Conservation (phyloP, 1,284 basidiomycete genomes). For the Xerocomus minutiporus region DNA sequence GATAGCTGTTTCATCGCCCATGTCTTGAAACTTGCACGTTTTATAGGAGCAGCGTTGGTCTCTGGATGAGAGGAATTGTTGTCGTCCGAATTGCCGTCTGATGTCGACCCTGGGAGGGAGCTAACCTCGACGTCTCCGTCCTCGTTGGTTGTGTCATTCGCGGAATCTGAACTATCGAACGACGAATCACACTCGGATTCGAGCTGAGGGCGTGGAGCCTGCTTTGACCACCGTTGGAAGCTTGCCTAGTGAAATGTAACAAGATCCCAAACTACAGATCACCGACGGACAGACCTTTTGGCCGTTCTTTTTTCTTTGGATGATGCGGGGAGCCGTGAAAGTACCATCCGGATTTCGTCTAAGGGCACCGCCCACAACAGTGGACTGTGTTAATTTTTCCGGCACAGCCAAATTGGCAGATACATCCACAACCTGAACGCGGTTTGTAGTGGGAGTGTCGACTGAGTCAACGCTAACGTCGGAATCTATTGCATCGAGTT, state of each 20-base stretch:
- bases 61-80: neutral
- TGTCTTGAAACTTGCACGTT: slow-evolving; percentile 66
- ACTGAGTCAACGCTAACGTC: slow-evolving; percentile 1
- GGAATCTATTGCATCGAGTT: slow-evolving; percentile 25
- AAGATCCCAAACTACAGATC: slow-evolving; percentile 4
- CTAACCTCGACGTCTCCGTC: slow-evolving; percentile 25
- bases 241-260: slow-evolving; percentile 24
- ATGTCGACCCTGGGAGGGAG: slow-evolving; percentile 5
- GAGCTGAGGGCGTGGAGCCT: slow-evolving; percentile 13
- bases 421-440: slow-evolving; percentile 19
- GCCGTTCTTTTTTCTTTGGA: slow-evolving; percentile 37
- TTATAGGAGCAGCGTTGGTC: slow-evolving; percentile 23
- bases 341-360: slow-evolving; percentile 57
- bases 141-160: slow-evolving; percentile 43
- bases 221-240: slow-evolving; percentile 42
- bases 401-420: slow-evolving; percentile 9
- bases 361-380: slow-evolving; percentile 53
- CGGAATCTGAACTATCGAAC: slow-evolving; percentile 75
- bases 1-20: slow-evolving; percentile 80
- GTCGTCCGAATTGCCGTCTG: slow-evolving; percentile 15
- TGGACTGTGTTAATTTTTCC: slow-evolving; percentile 9
- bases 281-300: slow-evolving; percentile 38
- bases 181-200: slow-evolving; percentile 53
- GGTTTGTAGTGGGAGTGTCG: neutral
- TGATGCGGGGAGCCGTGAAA: slow-evolving; percentile 43